Evolutionary conservation across 805 yeast species (phyloP).

Genomic region (Dipodascopsis tothii): DNA sequence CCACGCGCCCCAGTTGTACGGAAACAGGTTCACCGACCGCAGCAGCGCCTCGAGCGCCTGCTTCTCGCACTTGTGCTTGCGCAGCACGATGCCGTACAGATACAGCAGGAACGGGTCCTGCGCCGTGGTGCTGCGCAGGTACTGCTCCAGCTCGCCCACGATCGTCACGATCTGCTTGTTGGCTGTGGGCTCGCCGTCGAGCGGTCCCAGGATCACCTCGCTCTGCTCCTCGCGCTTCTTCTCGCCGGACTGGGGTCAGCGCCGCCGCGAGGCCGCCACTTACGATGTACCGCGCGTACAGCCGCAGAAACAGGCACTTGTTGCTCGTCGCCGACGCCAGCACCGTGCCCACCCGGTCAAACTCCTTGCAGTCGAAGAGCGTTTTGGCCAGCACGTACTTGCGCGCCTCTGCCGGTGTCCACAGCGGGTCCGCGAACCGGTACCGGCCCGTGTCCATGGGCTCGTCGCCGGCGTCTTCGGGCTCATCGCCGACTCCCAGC

Average conservation of each 20-base stretch:
- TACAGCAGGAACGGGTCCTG: conserved; percentile 60
- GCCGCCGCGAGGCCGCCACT: background rate
- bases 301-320: conserved; percentile 50
- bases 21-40: conserved; percentile 57
- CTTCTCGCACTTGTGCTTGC: conserved; percentile 52
- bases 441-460: conserved; percentile 24
- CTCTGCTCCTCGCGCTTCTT: conserved; percentile 61
- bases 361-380: conserved; percentile 77
- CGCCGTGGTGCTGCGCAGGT: conserved; percentile 12
- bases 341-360: conserved; percentile 61
- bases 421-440: conserved; percentile 11
- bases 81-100: conserved; percentile 59
- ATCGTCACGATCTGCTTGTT: conserved; percentile 33
- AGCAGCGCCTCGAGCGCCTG: conserved; percentile 57
- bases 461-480: conserved; percentile 22
- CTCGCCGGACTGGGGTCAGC: conserved; percentile 48
- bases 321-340: conserved; percentile 48
- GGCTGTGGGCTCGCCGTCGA: conserved; percentile 26
- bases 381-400: conserved; percentile 56
- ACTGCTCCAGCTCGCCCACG: conserved; percentile 37
- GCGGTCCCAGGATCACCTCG: conserved; percentile 51
- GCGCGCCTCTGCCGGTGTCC: conserved; percentile 32
- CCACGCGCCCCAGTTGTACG: conserved; percentile 95
- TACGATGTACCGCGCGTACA: conserved; percentile 57
- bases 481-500: conserved; percentile 27